Percentiles rank a stretch among this genome's conserved stretches.
Evolutionary conservation across 2,329 filamentous ascomycete species (phyloP).

Genomic region (Fusarium newnesense): DNA sequence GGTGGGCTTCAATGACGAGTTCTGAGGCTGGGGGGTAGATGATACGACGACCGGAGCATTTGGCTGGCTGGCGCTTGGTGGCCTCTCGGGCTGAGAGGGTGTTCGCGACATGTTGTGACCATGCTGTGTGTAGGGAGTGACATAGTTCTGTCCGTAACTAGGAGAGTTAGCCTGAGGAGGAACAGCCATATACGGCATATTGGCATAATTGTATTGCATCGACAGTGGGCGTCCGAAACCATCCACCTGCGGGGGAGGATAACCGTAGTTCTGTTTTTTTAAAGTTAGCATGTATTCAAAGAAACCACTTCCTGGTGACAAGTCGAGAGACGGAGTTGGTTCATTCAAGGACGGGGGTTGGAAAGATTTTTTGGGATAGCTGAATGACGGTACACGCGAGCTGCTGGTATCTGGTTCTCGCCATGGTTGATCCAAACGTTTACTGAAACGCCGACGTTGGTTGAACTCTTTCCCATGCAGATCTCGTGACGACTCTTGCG

Average conservation of each 20-base stretch:
- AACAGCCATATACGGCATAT: slow-evolving; percentile 61
- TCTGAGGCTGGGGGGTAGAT: slow-evolving; percentile 71
- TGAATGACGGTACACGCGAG: slow-evolving; percentile 36
- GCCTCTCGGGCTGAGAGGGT: slow-evolving; percentile 78
- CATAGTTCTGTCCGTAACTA: slow-evolving; percentile 61
- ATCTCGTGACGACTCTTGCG: slow-evolving; percentile 52
- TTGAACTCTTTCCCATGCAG: slow-evolving; percentile 47
- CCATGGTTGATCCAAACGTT: slow-evolving; percentile 55
- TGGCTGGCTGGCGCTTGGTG: slow-evolving; percentile 72
- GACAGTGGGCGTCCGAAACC: slow-evolving; percentile 52
- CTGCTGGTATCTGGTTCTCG: slow-evolving; percentile 41
- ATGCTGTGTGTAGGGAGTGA: slow-evolving; percentile 57
- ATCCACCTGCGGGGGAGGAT: slow-evolving; percentile 56
- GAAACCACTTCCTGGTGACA: slow-evolving; percentile 75
- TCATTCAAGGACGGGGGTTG: slow-evolving; percentile 20
- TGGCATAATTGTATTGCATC: slow-evolving; percentile 57
- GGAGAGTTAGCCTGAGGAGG: slow-evolving; percentile 59
- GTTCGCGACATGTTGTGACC: slow-evolving; percentile 83
- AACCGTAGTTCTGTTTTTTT: slow-evolving; percentile 73
- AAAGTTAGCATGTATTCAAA: slow-evolving; percentile 80
- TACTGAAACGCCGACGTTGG: slow-evolving; percentile 57
- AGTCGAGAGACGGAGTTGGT: slow-evolving; percentile 58
- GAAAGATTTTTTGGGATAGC: slow-evolving; percentile 19
- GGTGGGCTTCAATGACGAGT: slow-evolving; percentile 64
- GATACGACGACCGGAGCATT: slow-evolving; percentile 69